These are phyloP conservation scores for Pythium phragmiticola DNA, from an alignment of 352 stramenopile genomes.

Conservation along the genomic window DNA sequence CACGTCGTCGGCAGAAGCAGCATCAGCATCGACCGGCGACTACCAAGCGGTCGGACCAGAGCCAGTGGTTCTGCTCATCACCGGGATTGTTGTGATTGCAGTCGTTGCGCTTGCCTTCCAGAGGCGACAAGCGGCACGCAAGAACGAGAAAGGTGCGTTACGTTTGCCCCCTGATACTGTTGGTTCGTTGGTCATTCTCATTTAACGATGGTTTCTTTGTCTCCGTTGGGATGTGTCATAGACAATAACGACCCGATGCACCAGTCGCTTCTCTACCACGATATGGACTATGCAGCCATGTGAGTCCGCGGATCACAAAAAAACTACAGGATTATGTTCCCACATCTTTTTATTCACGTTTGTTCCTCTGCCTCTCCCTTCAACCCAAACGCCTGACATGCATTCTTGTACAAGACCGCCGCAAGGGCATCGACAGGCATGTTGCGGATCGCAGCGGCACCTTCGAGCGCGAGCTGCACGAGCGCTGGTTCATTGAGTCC, in stretches of 20 bases:
- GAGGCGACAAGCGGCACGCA: constrained; percentile 4
- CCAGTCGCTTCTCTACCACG: constrained; percentile 57
- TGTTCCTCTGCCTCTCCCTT: background rate
- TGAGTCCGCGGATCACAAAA: constrained; percentile 19
- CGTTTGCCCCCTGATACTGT: background rate
- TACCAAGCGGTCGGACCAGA: background rate
- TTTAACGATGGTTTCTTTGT: too few relatives aligned
- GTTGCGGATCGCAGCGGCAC: constrained; percentile 40
- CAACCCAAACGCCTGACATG: constrained; percentile 37
- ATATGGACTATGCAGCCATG: constrained; percentile 80
- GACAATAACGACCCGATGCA: constrained; percentile 44
- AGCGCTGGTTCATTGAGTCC: constrained; percentile 53
- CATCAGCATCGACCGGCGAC: background rate
- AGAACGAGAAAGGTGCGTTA: constrained; percentile 20
- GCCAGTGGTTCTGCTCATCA: constrained; percentile 13
- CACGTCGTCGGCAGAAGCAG: background rate
- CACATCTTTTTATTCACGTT: background rate
- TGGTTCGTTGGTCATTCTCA: background rate
- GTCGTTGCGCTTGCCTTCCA: constrained; percentile 21
- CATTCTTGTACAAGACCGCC: constrained; percentile 38
- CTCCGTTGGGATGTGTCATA: background rate
- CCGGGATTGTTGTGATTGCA: constrained; percentile 18
- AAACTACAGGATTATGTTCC: background rate
- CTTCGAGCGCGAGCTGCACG: constrained; percentile 46
- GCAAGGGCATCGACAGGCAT: constrained; percentile 37